phyloP scores from a whole-genome alignment of 371 early-diverging fungal species.

The Mucor racemosus region DNA sequence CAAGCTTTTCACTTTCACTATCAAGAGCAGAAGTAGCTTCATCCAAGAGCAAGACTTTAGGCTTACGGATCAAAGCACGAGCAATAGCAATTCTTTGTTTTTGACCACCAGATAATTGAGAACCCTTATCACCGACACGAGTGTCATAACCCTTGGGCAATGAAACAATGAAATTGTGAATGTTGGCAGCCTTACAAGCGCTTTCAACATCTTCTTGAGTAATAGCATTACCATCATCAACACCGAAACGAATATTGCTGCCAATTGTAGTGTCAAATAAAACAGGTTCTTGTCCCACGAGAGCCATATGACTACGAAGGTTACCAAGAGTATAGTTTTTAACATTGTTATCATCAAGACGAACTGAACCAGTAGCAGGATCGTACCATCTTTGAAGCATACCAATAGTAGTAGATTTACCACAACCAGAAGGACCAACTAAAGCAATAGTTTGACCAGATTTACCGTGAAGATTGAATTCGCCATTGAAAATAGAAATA shows the following conservation, averaged over 20 bases:
- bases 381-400: slow-evolving; percentile 91
- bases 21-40: slow-evolving; percentile 97
- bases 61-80: slow-evolving; percentile 80
- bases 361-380: slow-evolving; percentile 61
- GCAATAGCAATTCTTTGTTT: slow-evolving; percentile 77
- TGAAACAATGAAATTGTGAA: slow-evolving; percentile 75
- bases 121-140: slow-evolving; percentile 75
- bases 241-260: slow-evolving; percentile 81
- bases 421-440: slow-evolving; percentile 88
- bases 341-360: slow-evolving; percentile 72
- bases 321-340: slow-evolving; percentile 62
- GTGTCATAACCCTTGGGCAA: slow-evolving; percentile 83
- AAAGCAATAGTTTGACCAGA: slow-evolving; percentile 86
- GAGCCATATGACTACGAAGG: slow-evolving; percentile 74
- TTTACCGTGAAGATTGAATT: slow-evolving; percentile 71
- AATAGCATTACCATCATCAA: slow-evolving; percentile 46
- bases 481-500: slow-evolving; percentile 75
- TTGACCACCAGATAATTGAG: slow-evolving; percentile 73
- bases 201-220: slow-evolving; percentile 65
- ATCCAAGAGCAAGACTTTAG: slow-evolving; percentile 88
- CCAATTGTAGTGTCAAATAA: slow-evolving; percentile 80
- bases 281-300: slow-evolving; percentile 90
- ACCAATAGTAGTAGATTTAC: slow-evolving; percentile 85
- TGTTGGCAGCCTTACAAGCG: slow-evolving; percentile 73
- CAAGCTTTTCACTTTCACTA: slow-evolving; percentile 84